These are phyloP conservation scores for Prorocentrum cordatum DNA, from an alignment of 169 alveolate genomes.

Conservation along the genomic window DNA sequence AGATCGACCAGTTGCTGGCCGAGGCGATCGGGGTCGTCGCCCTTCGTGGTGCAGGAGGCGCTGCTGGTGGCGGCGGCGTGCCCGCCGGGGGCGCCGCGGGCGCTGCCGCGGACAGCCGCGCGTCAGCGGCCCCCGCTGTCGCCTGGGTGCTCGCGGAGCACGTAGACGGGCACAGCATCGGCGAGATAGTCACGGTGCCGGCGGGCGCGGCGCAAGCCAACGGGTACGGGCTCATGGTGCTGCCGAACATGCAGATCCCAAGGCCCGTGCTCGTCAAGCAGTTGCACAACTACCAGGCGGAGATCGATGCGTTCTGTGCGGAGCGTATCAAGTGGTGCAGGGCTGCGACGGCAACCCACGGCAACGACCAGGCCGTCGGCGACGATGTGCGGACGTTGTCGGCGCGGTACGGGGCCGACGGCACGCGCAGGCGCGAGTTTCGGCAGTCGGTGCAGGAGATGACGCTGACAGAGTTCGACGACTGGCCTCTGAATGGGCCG, in stretches of 20 bases:
- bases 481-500: neutral
- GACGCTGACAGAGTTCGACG: neutral
- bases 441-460: neutral
- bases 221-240: neutral
- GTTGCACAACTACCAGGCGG: neutral
- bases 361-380: neutral
- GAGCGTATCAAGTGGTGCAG: neutral
- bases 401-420: neutral
- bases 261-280: neutral
- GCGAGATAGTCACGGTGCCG: neutral
- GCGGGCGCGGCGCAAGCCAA: neutral
- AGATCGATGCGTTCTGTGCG: neutral
- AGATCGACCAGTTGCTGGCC: too few species aligned
- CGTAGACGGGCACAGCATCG: neutral
- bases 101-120: too few species aligned
- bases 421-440: neutral
- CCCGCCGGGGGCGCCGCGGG: too few species aligned
- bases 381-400: neutral
- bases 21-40: too few species aligned
- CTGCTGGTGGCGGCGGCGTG: too few species aligned
- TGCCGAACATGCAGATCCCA: neutral
- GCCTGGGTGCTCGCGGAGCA: neutral
- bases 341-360: neutral
- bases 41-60: too few species aligned
- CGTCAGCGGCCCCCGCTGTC: too few species aligned